A percentile compares a stretch with the other conserved stretches of the same genome.
Evolutionary conservation across 192 early-diverging fungal species (phyloP).

Genomic region (Linnemannia hyalina): DNA sequence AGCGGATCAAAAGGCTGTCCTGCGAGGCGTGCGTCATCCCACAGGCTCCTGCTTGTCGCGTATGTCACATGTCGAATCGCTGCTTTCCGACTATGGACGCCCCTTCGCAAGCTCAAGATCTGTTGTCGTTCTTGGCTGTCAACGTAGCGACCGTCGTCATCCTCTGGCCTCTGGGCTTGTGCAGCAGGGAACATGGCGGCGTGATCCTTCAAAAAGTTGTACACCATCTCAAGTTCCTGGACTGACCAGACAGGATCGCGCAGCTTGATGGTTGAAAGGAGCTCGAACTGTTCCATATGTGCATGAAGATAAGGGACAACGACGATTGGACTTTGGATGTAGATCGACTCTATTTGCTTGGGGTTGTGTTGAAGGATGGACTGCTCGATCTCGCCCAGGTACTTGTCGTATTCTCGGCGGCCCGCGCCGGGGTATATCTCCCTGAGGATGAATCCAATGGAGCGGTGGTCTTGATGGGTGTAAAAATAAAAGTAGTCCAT

Average conservation of each 20-base stretch:
- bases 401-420: conserved; percentile 29
- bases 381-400: conserved; percentile 27
- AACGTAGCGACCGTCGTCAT: neutral
- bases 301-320: conserved; percentile 21
- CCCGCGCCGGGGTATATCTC: conserved; percentile 44
- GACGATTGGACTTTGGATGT: conserved; percentile 12
- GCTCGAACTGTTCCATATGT: conserved; percentile 12
- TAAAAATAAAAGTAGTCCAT: conserved; percentile 43
- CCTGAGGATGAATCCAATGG: conserved; percentile 16
- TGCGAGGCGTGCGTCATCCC: conserved; percentile 14
- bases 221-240: conserved; percentile 24
- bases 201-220: conserved; percentile 28
- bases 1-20: conserved; percentile 27
- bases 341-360: conserved; percentile 13
- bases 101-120: neutral
- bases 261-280: conserved; percentile 24
- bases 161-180: neutral
- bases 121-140: neutral
- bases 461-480: conserved; percentile 24
- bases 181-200: conserved; percentile 17
- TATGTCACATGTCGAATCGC: conserved; percentile 38
- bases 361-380: conserved; percentile 41
- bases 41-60: conserved; percentile 3
- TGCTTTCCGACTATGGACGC: neutral
- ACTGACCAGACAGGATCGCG: conserved; percentile 26